phyloP scores from a whole-genome alignment of 202 grass and related monocot genomes.

The Carex arenaria region DNA sequence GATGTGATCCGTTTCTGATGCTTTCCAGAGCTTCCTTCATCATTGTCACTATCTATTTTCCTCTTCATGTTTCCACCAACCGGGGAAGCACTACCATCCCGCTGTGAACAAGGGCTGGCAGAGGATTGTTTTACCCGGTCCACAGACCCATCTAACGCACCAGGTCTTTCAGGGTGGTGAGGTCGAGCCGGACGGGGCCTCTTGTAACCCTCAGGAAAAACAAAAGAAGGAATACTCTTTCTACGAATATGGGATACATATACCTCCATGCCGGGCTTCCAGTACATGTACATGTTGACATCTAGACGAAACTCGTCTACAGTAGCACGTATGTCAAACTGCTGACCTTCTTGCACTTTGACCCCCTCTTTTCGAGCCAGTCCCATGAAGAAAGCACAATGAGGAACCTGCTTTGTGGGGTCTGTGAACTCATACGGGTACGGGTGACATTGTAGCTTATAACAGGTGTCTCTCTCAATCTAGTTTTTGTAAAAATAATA shows the following conservation, averaged over 20 bases:
- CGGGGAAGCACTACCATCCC: not conserved
- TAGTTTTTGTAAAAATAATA: constrained; percentile 24
- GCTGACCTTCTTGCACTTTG: constrained; percentile 80
- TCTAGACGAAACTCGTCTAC: constrained; percentile 84
- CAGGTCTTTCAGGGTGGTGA: constrained; percentile 32
- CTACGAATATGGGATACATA: constrained; percentile 89
- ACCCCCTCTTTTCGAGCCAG: constrained; percentile 82
- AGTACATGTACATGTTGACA: constrained; percentile 74
- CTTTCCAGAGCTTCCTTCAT: not conserved
- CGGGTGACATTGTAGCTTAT: constrained; percentile 89
- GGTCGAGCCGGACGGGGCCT: constrained; percentile 45
- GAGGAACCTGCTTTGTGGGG: constrained; percentile 54
- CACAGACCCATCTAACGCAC: constrained; percentile 33
- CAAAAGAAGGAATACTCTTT: constrained; percentile 76
- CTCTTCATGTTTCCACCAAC: constrained; percentile 41
- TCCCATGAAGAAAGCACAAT: constrained; percentile 98
- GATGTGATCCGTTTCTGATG: not conserved
- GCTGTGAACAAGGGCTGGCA: constrained; percentile 11
- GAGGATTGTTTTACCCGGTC: constrained; percentile 6
- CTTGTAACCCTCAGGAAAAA: constrained; percentile 87
- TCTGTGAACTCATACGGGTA: constrained; percentile 85
- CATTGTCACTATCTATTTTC: constrained; percentile 34
- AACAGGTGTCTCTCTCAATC: constrained; percentile 93
- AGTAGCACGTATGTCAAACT: constrained; percentile 93
- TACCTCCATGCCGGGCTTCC: constrained; percentile 91